Evolutionary conservation across 73 alveolate genomes (phyloP), one percentile per base, ranked within the genome.

Genomic region (Paramecium biaurelia): DNA sequence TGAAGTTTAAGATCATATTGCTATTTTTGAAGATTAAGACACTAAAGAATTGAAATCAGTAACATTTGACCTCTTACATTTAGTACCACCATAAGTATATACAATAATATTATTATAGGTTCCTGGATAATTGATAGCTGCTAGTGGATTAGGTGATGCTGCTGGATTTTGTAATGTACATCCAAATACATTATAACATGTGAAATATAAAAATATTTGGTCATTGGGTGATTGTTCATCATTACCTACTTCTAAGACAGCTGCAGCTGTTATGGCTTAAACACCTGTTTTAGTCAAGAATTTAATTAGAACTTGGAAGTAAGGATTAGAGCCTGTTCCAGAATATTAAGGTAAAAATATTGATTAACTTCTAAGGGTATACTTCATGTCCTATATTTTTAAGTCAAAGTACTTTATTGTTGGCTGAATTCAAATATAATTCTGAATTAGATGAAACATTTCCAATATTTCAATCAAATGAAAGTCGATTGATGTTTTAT

Each of bases 201-300:
- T 84, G 1, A 95, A 93, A 85, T 96, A 89, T 58, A 86, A 86
- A 14, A 96, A 96, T 93, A 92, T 95, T 41, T 96, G 94, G 92
- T 90, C 96, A 7, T 35, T 95, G 6, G 99, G 99, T 26, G 99
- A 96, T 70, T 92, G 93, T 34, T 92, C 95, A 24, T 70, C 70
- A 7, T 43, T 70, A 8, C 98, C 98, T 12, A 79, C 96, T 21
- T 92, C 99, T 8, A 96, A 96, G 74, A 96, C 99, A 2, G 97
- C 97, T 7, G 99, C 99, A 12, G 98, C 98, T 18, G 97, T 92
- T 26, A 92, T 96, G 93, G 87, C 96, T 58, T 87, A 96, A 72
- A 92, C 97, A 18, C 98, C 98, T 57, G 93, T 96, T 15, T 88
- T 95, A 23, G 95, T 93, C 30, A 89, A 96, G 18, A 95, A 96